Evolutionary conservation across 2,329 filamentous ascomycete genomes (phyloP).

Genomic region (Mycocentrospora acerina): DNA sequence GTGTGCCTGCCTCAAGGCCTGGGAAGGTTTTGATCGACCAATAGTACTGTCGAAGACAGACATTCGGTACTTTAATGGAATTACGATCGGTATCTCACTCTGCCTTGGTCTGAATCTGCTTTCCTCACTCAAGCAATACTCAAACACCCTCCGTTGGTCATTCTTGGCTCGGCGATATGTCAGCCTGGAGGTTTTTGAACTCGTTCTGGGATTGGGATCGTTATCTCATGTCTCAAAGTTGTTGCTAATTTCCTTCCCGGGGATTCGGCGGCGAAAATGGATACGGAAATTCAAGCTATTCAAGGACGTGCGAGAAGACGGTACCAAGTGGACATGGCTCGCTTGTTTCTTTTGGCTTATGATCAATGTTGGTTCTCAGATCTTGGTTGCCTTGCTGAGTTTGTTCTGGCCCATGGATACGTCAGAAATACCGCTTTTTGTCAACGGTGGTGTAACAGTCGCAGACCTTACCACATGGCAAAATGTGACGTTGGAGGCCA

Average conservation of each 20-base stretch:
- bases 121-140: constrained; percentile 36
- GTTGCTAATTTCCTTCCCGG: constrained; percentile 36
- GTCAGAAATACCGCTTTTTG: constrained; percentile 28
- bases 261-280: constrained; percentile 25
- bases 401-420: constrained; percentile 39
- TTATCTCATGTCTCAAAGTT: constrained; percentile 37
- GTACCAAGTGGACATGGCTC: constrained; percentile 36
- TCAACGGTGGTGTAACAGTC: constrained; percentile 26
- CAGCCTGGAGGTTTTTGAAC: constrained; percentile 36
- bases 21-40: constrained; percentile 29
- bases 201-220: constrained; percentile 34
- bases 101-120: constrained; percentile 39
- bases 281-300: constrained; percentile 30
- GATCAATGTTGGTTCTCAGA: constrained; percentile 37
- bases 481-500: constrained; percentile 1
- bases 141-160: constrained; percentile 37
- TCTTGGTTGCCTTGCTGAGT: constrained; percentile 35
- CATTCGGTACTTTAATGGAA: constrained; percentile 35
- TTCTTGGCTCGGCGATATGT: constrained; percentile 36
- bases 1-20: constrained; percentile 28
- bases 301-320: constrained; percentile 33
- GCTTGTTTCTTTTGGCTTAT: constrained; percentile 34
- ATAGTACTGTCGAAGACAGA: constrained; percentile 29
- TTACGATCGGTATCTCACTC: constrained; percentile 36
- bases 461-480: constrained; percentile 31